These are phyloP conservation scores for Rubia peregrina DNA, from an alignment of 305 asterid genomes.

Conservation along the genomic window DNA sequence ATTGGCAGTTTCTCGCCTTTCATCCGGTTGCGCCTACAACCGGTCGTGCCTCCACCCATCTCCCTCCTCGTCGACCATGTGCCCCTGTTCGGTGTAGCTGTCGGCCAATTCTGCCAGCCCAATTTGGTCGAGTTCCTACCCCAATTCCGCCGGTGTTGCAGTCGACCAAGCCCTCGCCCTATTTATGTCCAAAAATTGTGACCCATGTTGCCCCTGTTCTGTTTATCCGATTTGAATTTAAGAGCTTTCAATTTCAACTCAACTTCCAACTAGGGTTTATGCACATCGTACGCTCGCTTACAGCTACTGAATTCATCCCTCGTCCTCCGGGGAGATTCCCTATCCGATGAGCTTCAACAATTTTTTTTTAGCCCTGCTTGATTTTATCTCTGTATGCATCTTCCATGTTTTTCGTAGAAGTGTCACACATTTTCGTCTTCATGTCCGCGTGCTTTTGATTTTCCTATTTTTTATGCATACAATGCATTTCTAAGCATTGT, in stretches of 20 bases:
- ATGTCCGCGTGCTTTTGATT: neutral
- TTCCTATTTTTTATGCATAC: neutral
- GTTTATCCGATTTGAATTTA: too few species aligned
- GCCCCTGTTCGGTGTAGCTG: too few species aligned
- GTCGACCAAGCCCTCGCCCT: too few species aligned
- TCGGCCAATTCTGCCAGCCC: too few species aligned
- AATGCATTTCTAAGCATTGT: neutral
- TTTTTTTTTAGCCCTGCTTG: neutral
- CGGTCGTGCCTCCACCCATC: too few species aligned
- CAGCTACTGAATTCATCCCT: neutral
- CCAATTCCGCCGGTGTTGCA: too few species aligned
- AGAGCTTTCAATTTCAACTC: conserved; percentile 11
- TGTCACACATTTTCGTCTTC: neutral
- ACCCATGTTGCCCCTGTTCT: too few species aligned
- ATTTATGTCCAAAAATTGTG: too few species aligned
- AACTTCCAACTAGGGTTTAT: conserved; percentile 21
- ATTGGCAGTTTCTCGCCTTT: too few species aligned
- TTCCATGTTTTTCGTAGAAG: neutral
- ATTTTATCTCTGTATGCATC: neutral
- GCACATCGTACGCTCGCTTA: neutral
- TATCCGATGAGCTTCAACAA: conserved; percentile 34
- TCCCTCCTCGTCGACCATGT: too few species aligned
- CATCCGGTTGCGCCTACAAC: too few species aligned
- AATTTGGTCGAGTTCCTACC: too few species aligned
- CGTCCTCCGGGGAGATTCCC: conserved; percentile 40